These are phyloP conservation scores for Echium plantagineum DNA, from an alignment of 257 asterid genomes.

Conservation along the genomic window DNA sequence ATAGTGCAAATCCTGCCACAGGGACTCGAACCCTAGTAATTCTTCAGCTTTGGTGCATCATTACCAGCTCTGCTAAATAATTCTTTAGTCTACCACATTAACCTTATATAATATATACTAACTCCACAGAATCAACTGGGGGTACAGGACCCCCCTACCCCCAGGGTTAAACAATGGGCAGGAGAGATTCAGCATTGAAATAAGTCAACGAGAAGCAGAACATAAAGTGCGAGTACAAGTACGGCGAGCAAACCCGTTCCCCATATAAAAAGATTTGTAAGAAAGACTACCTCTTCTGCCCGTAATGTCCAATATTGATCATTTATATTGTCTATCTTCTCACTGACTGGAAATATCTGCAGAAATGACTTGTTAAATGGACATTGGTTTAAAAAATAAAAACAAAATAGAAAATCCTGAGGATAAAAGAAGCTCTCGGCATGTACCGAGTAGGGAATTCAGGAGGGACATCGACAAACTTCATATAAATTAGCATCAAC, in stretches of 20 bases:
- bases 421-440: neutral
- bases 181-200: too few relatives aligned
- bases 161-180: too few relatives aligned
- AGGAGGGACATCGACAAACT: neutral
- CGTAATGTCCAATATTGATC: constrained; percentile 52
- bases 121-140: too few relatives aligned
- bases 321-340: constrained; percentile 46
- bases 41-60: too few relatives aligned
- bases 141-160: too few relatives aligned
- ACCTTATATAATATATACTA: too few relatives aligned
- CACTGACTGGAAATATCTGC: constrained; percentile 50
- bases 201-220: too few relatives aligned
- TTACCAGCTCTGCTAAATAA: too few relatives aligned
- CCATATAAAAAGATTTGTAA: neutral
- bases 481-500: neutral
- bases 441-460: neutral
- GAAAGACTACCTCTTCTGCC: constrained; percentile 41
- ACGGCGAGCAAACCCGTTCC: neutral
- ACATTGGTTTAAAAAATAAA: neutral
- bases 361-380: constrained; percentile 3
- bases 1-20: too few relatives aligned
- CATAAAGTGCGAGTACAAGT: neutral
- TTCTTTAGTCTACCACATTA: too few relatives aligned
- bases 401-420: neutral
- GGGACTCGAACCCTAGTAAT: too few relatives aligned